These are phyloP conservation scores for Candida manassasensis DNA, from an alignment of 805 yeast genomes.

Conservation along the genomic window DNA sequence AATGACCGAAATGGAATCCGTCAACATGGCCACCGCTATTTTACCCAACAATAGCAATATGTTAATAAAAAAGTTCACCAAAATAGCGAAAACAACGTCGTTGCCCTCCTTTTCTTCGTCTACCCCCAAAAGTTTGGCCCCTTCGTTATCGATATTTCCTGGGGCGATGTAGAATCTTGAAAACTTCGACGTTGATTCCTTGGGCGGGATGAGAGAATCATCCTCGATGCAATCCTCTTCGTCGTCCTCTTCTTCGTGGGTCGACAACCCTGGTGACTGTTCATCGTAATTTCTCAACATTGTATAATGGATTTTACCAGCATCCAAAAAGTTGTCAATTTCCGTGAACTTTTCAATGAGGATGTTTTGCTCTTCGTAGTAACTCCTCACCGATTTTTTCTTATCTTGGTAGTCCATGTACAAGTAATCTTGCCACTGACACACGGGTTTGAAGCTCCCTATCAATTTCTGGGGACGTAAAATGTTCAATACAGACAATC, in stretches of 20 bases:
- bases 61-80: constrained; percentile 60
- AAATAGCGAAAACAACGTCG: constrained; percentile 55
- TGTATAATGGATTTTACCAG: constrained; percentile 57
- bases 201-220: not conserved
- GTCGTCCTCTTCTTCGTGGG: constrained; percentile 15
- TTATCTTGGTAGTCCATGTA: constrained; percentile 15
- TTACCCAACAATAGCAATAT: constrained; percentile 57
- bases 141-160: constrained; percentile 55
- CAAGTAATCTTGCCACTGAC: constrained; percentile 27
- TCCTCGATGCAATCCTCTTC: constrained; percentile 8
- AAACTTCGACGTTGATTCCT: constrained; percentile 16
- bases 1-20: constrained; percentile 67
- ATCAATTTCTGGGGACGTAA: constrained; percentile 30
- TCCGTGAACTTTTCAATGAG: constrained; percentile 52
- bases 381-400: constrained; percentile 29
- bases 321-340: constrained; percentile 62
- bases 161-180: constrained; percentile 45
- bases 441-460: constrained; percentile 25
- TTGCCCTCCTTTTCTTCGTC: constrained; percentile 38
- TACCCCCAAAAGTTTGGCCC: constrained; percentile 50
- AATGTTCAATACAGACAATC: constrained; percentile 15
- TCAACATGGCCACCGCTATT: constrained; percentile 52
- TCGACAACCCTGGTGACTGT: constrained; percentile 21
- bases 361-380: constrained; percentile 57
- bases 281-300: constrained; percentile 61